These are phyloP conservation scores for Zygoascus biomembranicola DNA, from an alignment of 805 yeast species.

Conservation along the genomic window DNA sequence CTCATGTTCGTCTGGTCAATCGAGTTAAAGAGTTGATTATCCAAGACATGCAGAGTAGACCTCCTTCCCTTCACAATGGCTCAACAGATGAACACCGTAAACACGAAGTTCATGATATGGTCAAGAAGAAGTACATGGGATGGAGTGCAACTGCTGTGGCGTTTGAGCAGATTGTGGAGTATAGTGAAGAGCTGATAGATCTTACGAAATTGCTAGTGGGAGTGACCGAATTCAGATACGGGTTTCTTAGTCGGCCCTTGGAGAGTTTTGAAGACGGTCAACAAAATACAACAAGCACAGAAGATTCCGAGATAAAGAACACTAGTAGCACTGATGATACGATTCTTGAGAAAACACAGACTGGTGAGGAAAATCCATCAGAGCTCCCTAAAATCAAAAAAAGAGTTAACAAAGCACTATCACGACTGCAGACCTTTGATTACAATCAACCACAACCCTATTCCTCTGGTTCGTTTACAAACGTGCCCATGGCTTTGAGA, in stretches of 20 bases:
- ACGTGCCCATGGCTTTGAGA: conserved; percentile 5
- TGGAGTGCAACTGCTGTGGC: conserved; percentile 48
- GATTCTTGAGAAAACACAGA: neutral
- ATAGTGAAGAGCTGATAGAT: conserved; percentile 38
- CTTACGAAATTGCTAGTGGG: conserved; percentile 39
- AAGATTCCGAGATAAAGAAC: neutral
- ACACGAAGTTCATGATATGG: conserved; percentile 8
- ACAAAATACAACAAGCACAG: neutral
- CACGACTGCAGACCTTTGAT: neutral
- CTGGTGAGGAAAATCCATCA: neutral
- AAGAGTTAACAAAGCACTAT: neutral
- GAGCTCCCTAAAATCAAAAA: too few relatives aligned
- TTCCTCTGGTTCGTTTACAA: neutral
- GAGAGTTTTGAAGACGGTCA: neutral
- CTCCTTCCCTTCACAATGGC: neutral
- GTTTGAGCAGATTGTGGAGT: conserved; percentile 41
- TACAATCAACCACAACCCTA: neutral
- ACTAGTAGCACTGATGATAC: neutral
- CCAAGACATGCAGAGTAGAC: conserved; percentile 2
- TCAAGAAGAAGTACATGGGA: conserved; percentile 32
- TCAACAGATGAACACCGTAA: neutral
- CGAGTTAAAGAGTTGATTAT: conserved; percentile 34
- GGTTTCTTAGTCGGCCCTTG: conserved; percentile 42
- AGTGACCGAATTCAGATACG: conserved; percentile 41
- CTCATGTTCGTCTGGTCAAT: conserved; percentile 39